These are phyloP conservation scores for Trypanosoma platydactyli DNA, from an alignment of 208 protist genomes.

Conservation along the genomic window DNA sequence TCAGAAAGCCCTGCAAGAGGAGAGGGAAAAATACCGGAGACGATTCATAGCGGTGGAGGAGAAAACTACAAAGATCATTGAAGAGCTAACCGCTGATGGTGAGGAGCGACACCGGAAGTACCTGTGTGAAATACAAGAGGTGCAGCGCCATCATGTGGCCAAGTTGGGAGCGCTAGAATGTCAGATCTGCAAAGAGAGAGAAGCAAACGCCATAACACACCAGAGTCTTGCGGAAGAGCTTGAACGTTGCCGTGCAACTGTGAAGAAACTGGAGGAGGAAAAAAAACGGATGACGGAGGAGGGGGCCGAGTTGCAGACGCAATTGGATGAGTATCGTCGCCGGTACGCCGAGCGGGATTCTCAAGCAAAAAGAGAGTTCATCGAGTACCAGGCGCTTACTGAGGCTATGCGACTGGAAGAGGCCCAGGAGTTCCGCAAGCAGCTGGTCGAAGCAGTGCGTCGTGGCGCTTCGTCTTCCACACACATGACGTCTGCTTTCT, in stretches of 20 bases:
- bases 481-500: neutral
- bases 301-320: neutral
- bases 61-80: neutral
- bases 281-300: neutral
- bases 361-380: constrained; percentile 15
- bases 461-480: neutral
- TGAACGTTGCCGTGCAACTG: neutral
- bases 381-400: constrained; percentile 8
- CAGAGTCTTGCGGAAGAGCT: constrained; percentile 1
- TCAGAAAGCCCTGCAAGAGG: constrained; percentile 18
- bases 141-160: constrained; percentile 6
- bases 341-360: constrained; percentile 19
- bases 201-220: neutral
- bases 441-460: constrained; percentile 12
- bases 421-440: constrained; percentile 13
- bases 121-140: constrained; percentile 5
- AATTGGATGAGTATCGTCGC: constrained; percentile 15
- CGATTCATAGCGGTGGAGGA: constrained; percentile 18
- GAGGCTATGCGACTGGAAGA: constrained; percentile 11
- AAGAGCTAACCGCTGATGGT: constrained; percentile 2
- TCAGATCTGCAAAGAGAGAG: constrained; percentile 2
- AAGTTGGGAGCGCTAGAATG: constrained; percentile 3
- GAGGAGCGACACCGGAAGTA: constrained; percentile 4
- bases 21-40: constrained; percentile 13
- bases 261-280: constrained; percentile 10